Base-by-base conservation (phyloP, 106 monocot genomes). In the Dendrobium chrysotoxum region DNA sequence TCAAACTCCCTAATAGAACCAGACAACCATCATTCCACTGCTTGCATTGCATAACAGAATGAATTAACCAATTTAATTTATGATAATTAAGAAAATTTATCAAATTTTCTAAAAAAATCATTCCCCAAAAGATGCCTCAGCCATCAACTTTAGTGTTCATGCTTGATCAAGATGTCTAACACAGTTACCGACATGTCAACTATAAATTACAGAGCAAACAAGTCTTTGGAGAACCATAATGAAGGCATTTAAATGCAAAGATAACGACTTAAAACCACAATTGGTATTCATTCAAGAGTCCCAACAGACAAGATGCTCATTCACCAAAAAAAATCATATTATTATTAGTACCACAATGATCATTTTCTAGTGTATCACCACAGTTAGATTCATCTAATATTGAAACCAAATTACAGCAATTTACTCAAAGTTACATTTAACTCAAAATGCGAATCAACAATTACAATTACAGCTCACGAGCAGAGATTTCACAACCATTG, bases 341-440 rank as follows among this genome's bases (percentile, higher is more conserved):
- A 9, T 67, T 26, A 68, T 28, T 0, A 3, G 6, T 46, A 28
- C 44, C 68, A 55, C 40, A 35, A 46, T 79, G 18, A 76, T 78
- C 58, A 28, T 66, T 53, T 58, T 81, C 53, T 78, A 80, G 68
- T 75, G 76, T 61, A 45, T 77, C 35, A 42, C 46, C 75, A 16
- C 20, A 30, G 38, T 54, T 21, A 55, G 25, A 28, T 38, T 17
- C 0, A 28, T 79, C 53, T 28, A 57, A 17, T 46, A 40, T 23
- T 71, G 67, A 55, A 40, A 64, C 15, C 58, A 31, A 20, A 20
- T 76, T n/a, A 64, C n/a, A n/a, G 35, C 35, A 35, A 35, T 35
- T 35, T 35, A 35, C 35, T 35, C 35, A 35, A 35, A 35, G 1
- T 35, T 35, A 0, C 1, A 35, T 35, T 35, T 35, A 35, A 35